Percentiles rank a stretch among this genome's conserved stretches.
Conservation (phyloP, 2,329 filamentous ascomycete genomes). For the Ophiostoma pallidulum region DNA sequence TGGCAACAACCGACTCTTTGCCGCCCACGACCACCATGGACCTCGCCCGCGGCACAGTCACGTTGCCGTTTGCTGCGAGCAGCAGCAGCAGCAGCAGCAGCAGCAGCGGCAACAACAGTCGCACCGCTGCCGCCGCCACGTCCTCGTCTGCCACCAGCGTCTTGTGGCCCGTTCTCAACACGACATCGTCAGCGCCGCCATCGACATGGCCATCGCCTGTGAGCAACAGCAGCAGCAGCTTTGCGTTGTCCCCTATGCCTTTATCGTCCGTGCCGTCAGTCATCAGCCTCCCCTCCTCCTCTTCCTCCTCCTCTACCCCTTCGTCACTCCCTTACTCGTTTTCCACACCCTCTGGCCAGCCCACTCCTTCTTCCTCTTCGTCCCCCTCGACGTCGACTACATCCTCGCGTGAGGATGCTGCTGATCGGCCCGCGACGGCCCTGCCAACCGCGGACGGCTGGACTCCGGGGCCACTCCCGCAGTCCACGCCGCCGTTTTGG, state of each 20-base stretch:
- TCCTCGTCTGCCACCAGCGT: too few relatives aligned
- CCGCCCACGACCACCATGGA: not conserved
- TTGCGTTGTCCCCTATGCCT: too few relatives aligned
- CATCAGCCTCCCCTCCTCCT: too few relatives aligned
- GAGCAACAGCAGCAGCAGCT: too few relatives aligned
- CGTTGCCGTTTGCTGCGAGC: not conserved
- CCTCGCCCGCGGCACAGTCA: not conserved
- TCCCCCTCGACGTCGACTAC: not conserved
- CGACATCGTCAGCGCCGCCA: not conserved
- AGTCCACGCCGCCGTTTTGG: not conserved
- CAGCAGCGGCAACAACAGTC: too few relatives aligned
- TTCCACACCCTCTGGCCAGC: not conserved
- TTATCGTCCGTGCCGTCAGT: too few relatives aligned
- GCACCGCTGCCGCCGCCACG: too few relatives aligned
- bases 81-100: too few relatives aligned
- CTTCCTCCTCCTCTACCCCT: too few relatives aligned
- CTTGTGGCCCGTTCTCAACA: too few relatives aligned
- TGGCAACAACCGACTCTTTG: too few relatives aligned
- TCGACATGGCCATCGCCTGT: too few relatives aligned
- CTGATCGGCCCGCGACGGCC: not conserved
- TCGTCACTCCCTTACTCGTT: not conserved
- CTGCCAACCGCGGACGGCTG: not conserved
- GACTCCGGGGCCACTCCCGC: not conserved
- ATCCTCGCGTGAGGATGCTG: not conserved
- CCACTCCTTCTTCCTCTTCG: not conserved